Evolutionary conservation across 179 eudicot genomes (phyloP).

Genomic region (Silene noctiflora): DNA sequence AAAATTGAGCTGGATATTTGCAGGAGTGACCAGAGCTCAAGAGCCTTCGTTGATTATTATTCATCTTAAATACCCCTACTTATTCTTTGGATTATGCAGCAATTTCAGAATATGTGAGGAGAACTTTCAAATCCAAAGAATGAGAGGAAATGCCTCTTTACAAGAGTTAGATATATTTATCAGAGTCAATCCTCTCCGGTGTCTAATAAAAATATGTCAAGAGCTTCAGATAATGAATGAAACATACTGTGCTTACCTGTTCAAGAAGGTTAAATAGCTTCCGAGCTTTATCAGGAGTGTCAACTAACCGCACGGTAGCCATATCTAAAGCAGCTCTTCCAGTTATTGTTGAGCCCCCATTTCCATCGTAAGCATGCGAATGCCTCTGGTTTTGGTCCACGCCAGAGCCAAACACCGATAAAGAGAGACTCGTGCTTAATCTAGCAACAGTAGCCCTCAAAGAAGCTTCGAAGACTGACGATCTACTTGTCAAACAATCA

Average conservation of each 20-base stretch:
- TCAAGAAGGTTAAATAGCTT: slow-evolving; percentile 75
- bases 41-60: neutral
- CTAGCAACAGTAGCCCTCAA: slow-evolving; percentile 89
- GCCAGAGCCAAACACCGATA: slow-evolving; percentile 59
- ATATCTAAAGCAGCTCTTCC: slow-evolving; percentile 79
- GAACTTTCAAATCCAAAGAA: neutral
- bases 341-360: slow-evolving; percentile 40
- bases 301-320: slow-evolving; percentile 75
- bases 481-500: slow-evolving; percentile 88
- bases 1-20: neutral
- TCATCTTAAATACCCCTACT: neutral
- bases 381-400: slow-evolving; percentile 55
- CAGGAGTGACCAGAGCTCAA: neutral
- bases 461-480: slow-evolving; percentile 94
- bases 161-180: neutral
- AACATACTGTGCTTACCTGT: slow-evolving; percentile 47
- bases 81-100: neutral
- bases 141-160: neutral
- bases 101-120: neutral
- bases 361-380: slow-evolving; percentile 42
- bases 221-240: neutral
- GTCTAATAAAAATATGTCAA: too few relatives aligned
- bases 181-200: neutral
- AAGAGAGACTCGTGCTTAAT: slow-evolving; percentile 75
- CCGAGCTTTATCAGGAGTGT: slow-evolving; percentile 80